These are phyloP conservation scores for Phyllosticta ampelicida DNA, from an alignment of 2,329 filamentous ascomycete genomes.

Conservation along the genomic window DNA sequence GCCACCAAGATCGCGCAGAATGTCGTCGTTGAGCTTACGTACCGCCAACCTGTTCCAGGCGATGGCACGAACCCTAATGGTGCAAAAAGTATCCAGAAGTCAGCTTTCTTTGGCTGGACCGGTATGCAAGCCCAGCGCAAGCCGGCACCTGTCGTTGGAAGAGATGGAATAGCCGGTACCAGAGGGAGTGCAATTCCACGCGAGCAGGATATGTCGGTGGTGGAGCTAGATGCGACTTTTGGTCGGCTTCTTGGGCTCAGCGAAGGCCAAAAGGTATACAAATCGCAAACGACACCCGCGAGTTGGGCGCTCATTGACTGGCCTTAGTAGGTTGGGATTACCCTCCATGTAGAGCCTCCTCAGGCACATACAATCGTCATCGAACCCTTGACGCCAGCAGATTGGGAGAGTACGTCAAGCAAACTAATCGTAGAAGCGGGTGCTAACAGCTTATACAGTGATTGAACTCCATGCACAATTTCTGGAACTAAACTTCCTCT, in stretches of 20 bases:
- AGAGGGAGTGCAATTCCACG: constrained; percentile 46
- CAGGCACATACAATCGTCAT: constrained; percentile 92
- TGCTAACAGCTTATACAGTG: constrained; percentile 34
- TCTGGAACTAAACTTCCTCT: constrained; percentile 83
- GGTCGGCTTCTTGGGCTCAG: constrained; percentile 63
- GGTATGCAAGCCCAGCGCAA: constrained; percentile 92
- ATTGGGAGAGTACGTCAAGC: constrained; percentile 70
- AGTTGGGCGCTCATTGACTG: constrained; percentile 4
- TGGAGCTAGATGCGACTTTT: constrained; percentile 83
- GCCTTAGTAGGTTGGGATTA: constrained; percentile 41
- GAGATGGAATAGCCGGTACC: constrained; percentile 57
- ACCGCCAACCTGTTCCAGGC: constrained; percentile 48
- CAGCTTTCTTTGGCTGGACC: constrained; percentile 88
- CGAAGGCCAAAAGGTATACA: constrained; percentile 65
- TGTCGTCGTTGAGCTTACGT: constrained; percentile 86
- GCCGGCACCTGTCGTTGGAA: constrained; percentile 59
- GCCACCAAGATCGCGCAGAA: constrained; percentile 69
- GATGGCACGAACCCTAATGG: constrained; percentile 20
- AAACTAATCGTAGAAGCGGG: background rate
- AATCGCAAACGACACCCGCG: background rate
- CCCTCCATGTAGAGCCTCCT: constrained; percentile 80
- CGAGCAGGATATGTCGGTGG: constrained; percentile 64
- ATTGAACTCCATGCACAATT: constrained; percentile 96
- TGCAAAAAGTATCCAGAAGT: constrained; percentile 44
- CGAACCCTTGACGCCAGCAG: constrained; percentile 85